A percentile compares a stretch with the other conserved stretches of the same genome.
Conservation (phyloP, 495 filamentous ascomycete genomes). For the Hapsidospora chrysogenum region DNA sequence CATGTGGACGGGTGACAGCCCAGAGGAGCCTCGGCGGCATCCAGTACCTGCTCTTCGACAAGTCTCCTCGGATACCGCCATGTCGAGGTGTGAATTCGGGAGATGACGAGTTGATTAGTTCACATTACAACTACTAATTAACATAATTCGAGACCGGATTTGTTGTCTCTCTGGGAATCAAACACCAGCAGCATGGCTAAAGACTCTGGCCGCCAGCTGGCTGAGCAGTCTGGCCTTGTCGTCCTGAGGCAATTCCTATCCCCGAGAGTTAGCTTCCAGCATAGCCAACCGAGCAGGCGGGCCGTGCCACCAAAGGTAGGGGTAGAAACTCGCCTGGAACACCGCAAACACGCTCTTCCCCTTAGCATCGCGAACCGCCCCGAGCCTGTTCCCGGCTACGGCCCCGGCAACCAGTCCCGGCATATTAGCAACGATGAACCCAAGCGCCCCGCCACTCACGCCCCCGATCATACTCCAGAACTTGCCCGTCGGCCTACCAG, state of each 20-base stretch:
- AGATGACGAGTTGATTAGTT: no score
- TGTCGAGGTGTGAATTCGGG: no score
- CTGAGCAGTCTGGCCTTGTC: slow-evolving; percentile 66
- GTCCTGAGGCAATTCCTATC: slow-evolving; percentile 52
- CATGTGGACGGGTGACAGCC: no score
- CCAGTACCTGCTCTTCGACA: no score
- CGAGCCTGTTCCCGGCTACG: slow-evolving; percentile 80
- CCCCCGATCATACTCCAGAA: slow-evolving; percentile 84
- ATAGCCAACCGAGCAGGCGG: no score
- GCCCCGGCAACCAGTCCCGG: slow-evolving; percentile 80
- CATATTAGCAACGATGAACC: slow-evolving; percentile 87
- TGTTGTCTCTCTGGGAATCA: no score
- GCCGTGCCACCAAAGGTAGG: neutral
- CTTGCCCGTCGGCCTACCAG: slow-evolving; percentile 28
- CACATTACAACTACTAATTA: no score
- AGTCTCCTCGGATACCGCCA: no score
- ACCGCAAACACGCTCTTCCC: slow-evolving; percentile 94
- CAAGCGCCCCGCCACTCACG: slow-evolving; percentile 74
- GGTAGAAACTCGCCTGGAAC: slow-evolving; percentile 33
- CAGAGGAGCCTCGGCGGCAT: no score
- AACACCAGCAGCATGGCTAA: slow-evolving; percentile 36
- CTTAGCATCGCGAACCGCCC: slow-evolving; percentile 71
- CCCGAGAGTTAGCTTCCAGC: neutral
- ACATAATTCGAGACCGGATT: no score
- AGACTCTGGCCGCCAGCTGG: slow-evolving; percentile 57